A percentile compares a stretch with the other conserved stretches of the same genome.
Conservation (phyloP, 163 green algal genomes). For the Prototheca wickerhamii region DNA sequence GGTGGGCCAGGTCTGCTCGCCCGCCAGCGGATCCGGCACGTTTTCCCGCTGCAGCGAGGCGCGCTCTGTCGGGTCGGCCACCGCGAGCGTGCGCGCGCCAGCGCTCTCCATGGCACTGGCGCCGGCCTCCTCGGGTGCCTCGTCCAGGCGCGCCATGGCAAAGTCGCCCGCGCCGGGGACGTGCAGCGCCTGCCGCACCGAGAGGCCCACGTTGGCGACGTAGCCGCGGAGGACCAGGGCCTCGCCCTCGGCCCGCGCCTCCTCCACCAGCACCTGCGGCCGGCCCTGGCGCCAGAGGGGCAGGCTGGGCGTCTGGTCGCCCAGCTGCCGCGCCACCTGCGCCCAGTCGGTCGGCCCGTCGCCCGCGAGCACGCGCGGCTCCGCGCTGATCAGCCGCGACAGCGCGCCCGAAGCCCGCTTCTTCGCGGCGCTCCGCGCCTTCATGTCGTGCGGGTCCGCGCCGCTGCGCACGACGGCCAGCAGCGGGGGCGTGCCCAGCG, state of each 20-base stretch:
- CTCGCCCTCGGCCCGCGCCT: constrained; percentile 27
- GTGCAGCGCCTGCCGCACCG: constrained; percentile 65
- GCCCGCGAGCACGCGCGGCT: constrained; percentile 37
- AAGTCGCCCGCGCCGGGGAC: constrained; percentile 73
- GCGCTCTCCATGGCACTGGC: constrained; percentile 1
- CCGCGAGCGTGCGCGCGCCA: constrained; percentile 18
- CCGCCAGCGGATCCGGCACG: constrained; percentile 38
- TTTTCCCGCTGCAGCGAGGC: constrained; percentile 58
- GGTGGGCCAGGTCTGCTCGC: constrained; percentile 86
- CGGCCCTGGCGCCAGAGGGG: constrained; percentile 66
- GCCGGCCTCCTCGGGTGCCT: constrained; percentile 8
- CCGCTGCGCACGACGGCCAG: constrained; percentile 42
- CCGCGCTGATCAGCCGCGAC: constrained; percentile 18
- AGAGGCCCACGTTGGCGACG: constrained; percentile 55
- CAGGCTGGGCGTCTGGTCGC: constrained; percentile 30
- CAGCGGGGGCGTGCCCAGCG: constrained; percentile 57
- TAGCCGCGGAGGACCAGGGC: constrained; percentile 31
- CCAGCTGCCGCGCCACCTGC: constrained; percentile 56
- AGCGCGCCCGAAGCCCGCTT: constrained; percentile 56
- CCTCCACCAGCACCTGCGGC: constrained; percentile 57
- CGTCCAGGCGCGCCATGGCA: constrained; percentile 50
- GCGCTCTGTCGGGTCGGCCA: constrained; percentile 24
- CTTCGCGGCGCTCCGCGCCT: constrained; percentile 60
- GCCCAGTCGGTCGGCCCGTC: constrained; percentile 47
- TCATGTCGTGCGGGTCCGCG: constrained; percentile 29